A percentile compares a stretch with the other conserved stretches of the same genome.
phyloP scores from a whole-genome alignment of 306 rosid genomes.

The Gastrolobium bilobum region DNA sequence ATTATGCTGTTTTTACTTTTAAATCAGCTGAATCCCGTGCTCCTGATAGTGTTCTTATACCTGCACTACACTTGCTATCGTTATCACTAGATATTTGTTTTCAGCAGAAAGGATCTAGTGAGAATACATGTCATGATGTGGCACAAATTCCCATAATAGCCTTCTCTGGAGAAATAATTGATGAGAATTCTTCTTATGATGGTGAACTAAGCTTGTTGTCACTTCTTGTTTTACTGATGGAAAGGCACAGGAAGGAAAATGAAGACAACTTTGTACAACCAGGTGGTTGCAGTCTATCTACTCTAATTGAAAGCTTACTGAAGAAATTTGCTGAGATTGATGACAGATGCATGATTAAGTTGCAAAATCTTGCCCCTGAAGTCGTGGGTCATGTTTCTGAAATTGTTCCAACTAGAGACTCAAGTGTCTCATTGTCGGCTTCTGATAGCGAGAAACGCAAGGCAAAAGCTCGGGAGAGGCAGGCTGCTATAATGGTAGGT shows the following conservation, averaged over 20 bases:
- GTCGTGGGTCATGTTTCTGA: conserved; percentile 62
- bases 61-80: conserved; percentile 88
- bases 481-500: conserved; percentile 89
- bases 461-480: conserved; percentile 96
- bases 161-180: conserved; percentile 69
- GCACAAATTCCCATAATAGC: conserved; percentile 74
- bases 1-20: conserved; percentile 81
- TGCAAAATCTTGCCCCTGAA: conserved; percentile 86
- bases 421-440: conserved; percentile 51
- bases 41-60: conserved; percentile 82
- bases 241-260: conserved; percentile 69
- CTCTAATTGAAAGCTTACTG: conserved; percentile 76
- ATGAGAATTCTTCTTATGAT: conserved; percentile 56
- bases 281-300: conserved; percentile 74
- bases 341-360: conserved; percentile 68
- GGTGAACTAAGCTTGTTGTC: conserved; percentile 87
- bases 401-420: conserved; percentile 56
- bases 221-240: conserved; percentile 86
- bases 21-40: conserved; percentile 83
- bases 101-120: conserved; percentile 69
- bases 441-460: conserved; percentile 92
- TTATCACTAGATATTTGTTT: conserved; percentile 80
- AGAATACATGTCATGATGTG: conserved; percentile 50
- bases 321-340: conserved; percentile 91
- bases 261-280: conserved; percentile 64